Conservation (phyloP, 108 stramenopile genomes). For the Schizochytrium sp. region DNA sequence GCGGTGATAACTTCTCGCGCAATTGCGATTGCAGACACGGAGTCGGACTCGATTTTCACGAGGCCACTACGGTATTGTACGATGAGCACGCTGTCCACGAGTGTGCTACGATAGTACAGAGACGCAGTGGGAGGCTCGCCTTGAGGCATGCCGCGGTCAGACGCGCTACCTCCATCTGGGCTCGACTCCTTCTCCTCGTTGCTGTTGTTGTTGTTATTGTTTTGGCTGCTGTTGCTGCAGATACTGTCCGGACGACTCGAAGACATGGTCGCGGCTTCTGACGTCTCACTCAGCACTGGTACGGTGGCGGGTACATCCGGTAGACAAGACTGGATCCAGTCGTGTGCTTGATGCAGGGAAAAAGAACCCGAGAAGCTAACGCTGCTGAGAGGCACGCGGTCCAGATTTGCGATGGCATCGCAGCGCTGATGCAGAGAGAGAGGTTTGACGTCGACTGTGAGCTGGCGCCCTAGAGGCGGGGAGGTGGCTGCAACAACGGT, state of each 20-base stretch:
- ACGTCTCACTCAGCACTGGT: not conserved
- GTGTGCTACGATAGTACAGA: not conserved
- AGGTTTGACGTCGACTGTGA: conserved; percentile 7
- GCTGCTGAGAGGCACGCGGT: not conserved
- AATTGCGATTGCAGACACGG: not conserved
- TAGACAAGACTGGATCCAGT: not conserved
- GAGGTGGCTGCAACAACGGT: not conserved
- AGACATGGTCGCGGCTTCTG: not conserved
- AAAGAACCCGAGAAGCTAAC: not conserved
- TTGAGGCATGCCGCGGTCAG: not conserved
- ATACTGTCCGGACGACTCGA: no score
- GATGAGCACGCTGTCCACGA: not conserved
- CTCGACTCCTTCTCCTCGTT: no score
- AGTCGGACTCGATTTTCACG: not conserved
- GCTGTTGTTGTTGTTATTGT: no score
- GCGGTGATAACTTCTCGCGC: not conserved
- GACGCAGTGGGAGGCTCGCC: not conserved
- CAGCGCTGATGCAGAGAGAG: not conserved
- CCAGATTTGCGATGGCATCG: not conserved
- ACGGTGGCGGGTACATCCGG: not conserved
- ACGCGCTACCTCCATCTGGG: not conserved
- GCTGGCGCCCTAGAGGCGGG: not conserved
- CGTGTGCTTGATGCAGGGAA: not conserved
- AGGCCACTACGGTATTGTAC: not conserved
- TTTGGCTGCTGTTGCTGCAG: no score